A percentile compares a stretch with the other conserved stretches of the same genome.
Conservation (phyloP, 2,329 filamentous ascomycete species). For the Rhynchosporium secalis region DNA sequence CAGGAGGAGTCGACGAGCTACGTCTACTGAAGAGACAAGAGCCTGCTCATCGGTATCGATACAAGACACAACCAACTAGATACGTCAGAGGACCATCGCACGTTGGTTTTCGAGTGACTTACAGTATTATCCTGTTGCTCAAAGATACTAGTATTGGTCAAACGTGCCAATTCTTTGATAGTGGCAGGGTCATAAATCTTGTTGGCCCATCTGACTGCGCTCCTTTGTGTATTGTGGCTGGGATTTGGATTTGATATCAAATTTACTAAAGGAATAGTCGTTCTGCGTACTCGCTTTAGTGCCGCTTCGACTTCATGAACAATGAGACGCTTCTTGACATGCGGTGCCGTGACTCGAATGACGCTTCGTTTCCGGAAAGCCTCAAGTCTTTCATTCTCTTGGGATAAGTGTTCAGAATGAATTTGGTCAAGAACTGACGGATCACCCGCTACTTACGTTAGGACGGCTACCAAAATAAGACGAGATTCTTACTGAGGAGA, state of each 20-base stretch:
- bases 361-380: constrained; percentile 30
- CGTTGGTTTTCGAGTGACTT: neutral
- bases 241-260: constrained; percentile 19
- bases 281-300: constrained; percentile 27
- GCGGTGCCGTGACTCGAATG: constrained; percentile 36
- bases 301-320: constrained; percentile 29
- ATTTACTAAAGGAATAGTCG: constrained; percentile 24
- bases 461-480: constrained; percentile 1
- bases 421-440: constrained; percentile 31
- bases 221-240: neutral
- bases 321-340: constrained; percentile 31
- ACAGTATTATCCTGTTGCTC: constrained; percentile 16
- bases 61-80: constrained; percentile 20
- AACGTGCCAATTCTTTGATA: constrained; percentile 28
- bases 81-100: constrained; percentile 13
- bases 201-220: neutral
- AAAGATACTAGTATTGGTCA: constrained; percentile 35
- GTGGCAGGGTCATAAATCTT: constrained; percentile 22
- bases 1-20: constrained; percentile 34
- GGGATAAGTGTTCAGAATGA: constrained; percentile 27
- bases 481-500: constrained; percentile 33
- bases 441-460: constrained; percentile 25
- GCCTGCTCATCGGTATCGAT: constrained; percentile 15
- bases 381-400: constrained; percentile 35
- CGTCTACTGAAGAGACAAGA: constrained; percentile 20